Evolutionary conservation across 2,329 filamentous ascomycete genomes (phyloP).

Genomic region (Proliferodiscus dingleyae): DNA sequence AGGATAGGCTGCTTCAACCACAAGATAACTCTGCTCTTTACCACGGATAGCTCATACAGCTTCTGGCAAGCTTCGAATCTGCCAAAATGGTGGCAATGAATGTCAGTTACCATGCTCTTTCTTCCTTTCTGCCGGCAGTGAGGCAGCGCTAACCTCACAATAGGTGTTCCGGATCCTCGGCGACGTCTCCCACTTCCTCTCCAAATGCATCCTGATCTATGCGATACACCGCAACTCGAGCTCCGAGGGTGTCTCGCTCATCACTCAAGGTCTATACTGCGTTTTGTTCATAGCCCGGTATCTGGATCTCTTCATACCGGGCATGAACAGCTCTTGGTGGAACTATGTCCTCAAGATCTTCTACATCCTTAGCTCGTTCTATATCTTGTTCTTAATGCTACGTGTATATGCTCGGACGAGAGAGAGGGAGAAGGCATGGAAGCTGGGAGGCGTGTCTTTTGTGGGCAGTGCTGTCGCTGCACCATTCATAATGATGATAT

Average conservation of each 20-base stretch:
- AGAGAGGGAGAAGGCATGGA: constrained; percentile 91
- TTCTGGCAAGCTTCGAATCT: not conserved
- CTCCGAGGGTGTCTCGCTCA: constrained; percentile 86
- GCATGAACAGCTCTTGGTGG: constrained; percentile 51
- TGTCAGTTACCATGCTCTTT: constrained; percentile 12
- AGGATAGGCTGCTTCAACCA: too few species aligned
- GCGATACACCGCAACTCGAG: constrained; percentile 85
- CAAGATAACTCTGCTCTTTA: too few species aligned
- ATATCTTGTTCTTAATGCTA: constrained; percentile 85
- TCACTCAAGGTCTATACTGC: constrained; percentile 84
- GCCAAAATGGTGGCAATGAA: constrained; percentile 22
- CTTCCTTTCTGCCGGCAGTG: not conserved
- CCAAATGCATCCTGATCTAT: constrained; percentile 86
- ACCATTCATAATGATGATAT: constrained; percentile 68
- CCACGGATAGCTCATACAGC: too few species aligned
- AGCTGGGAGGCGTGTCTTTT: constrained; percentile 68
- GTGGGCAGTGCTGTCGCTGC: constrained; percentile 61
- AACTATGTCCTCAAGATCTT: constrained; percentile 84
- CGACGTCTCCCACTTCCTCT: constrained; percentile 78
- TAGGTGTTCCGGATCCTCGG: constrained; percentile 68
- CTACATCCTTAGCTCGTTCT: constrained; percentile 78
- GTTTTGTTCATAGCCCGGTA: constrained; percentile 84
- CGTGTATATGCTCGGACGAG: constrained; percentile 80
- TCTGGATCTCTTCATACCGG: constrained; percentile 74
- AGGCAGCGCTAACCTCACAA: not conserved